A percentile compares a stretch with the other conserved stretches of the same genome.
phyloP scores from a whole-genome alignment of 805 yeast genomes.

The Candida qinlingensis region DNA sequence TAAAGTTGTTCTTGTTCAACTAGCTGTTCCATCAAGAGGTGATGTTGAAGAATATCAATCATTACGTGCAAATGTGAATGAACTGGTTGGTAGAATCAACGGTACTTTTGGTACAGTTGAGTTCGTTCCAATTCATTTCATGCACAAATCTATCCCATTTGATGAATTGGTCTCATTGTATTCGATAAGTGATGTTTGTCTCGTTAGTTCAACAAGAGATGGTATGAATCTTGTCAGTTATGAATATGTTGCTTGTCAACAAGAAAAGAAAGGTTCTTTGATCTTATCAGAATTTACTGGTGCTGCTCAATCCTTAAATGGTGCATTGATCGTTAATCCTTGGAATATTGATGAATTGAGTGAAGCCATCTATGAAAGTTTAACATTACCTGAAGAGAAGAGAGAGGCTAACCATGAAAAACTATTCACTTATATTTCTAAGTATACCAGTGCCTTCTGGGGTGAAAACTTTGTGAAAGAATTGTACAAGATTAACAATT shows the following conservation, averaged over 20 bases:
- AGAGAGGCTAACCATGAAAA: constrained; percentile 72
- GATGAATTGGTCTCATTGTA: constrained; percentile 89
- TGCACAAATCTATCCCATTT: constrained; percentile 89
- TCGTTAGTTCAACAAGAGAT: constrained; percentile 92
- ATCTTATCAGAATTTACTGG: constrained; percentile 95
- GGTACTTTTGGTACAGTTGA: constrained; percentile 96
- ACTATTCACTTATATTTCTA: constrained; percentile 80
- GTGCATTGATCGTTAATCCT: constrained; percentile 90
- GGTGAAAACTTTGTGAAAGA: constrained; percentile 94
- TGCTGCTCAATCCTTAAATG: constrained; percentile 97
- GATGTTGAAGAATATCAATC: constrained; percentile 98
- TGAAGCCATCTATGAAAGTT: constrained; percentile 77
- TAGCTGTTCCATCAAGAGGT: constrained; percentile 96
- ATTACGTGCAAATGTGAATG: constrained; percentile 89
- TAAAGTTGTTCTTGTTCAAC: constrained; percentile 90
- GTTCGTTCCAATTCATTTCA: constrained; percentile 94
- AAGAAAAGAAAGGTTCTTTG: constrained; percentile 76
- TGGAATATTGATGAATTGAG: constrained; percentile 97
- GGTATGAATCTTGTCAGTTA: constrained; percentile 97
- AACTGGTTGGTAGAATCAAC: constrained; percentile 92
- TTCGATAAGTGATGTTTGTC: constrained; percentile 80
- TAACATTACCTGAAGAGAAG: constrained; percentile 82
- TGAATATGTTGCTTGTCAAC: constrained; percentile 95
- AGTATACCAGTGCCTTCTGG: constrained; percentile 96
- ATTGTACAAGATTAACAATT: constrained; percentile 39